Evolutionary conservation across 139 green algal species (phyloP).

Genomic region (Tetraselmis chui): DNA sequence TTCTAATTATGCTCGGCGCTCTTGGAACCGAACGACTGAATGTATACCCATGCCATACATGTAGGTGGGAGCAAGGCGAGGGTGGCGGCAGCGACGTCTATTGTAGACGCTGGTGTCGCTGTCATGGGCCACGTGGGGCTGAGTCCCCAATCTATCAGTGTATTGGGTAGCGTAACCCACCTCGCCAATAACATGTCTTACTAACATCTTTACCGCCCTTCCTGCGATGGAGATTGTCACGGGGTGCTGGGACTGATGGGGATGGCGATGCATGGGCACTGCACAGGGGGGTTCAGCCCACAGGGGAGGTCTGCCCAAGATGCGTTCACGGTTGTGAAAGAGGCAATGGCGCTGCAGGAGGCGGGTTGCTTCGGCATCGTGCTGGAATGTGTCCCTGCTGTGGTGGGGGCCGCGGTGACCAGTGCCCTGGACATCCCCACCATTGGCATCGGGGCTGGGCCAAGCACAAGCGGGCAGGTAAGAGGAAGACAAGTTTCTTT

Average conservation of each 20-base stretch:
- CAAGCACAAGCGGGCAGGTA: constrained; percentile 74
- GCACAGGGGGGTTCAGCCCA: constrained; percentile 84
- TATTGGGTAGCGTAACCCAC: constrained; percentile 39
- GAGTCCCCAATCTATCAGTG: constrained; percentile 80
- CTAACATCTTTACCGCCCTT: too few relatives aligned
- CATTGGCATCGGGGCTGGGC: constrained; percentile 95
- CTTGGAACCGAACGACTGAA: too few relatives aligned
- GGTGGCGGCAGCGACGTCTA: constrained; percentile 58
- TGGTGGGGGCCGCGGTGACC: constrained; percentile 85
- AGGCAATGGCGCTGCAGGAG: constrained; percentile 64
- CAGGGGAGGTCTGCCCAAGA: constrained; percentile 62
- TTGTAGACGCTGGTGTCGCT: constrained; percentile 87
- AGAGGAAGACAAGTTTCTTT: neutral
- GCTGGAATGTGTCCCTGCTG: constrained; percentile 89
- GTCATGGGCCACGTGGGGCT: constrained; percentile 98
- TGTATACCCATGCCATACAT: too few relatives aligned
- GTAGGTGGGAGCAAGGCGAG: constrained; percentile 53
- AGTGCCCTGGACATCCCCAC: constrained; percentile 78
- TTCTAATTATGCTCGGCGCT: too few relatives aligned
- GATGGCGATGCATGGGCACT: too few relatives aligned
- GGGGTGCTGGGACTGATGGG: too few relatives aligned
- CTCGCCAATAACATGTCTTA: neutral
- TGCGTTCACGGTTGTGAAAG: constrained; percentile 60
- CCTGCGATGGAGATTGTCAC: too few relatives aligned
- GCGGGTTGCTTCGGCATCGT: constrained; percentile 93